Evolutionary conservation across 306 rosid genomes (phyloP).

Genomic region (Prunus fruticosa): DNA sequence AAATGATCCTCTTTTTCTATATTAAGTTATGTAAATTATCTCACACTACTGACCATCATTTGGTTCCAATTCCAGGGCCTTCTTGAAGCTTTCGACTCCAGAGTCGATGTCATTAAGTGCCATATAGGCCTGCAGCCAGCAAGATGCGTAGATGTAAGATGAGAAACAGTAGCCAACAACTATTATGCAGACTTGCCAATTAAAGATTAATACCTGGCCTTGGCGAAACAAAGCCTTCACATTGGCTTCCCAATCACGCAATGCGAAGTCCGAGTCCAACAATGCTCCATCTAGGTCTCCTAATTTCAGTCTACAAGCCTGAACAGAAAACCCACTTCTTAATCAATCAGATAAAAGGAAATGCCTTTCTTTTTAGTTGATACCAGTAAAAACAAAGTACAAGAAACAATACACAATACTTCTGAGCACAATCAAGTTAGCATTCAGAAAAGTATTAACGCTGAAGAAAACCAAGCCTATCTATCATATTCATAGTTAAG

Average conservation of each 20-base stretch:
- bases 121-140: conserved; percentile 54
- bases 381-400: neutral
- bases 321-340: conserved; percentile 2
- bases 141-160: neutral
- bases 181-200: conserved; percentile 5
- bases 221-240: conserved; percentile 88
- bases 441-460: neutral
- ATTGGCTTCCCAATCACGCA: conserved; percentile 79
- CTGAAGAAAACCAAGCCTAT: neutral
- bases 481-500: neutral
- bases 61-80: conserved; percentile 71
- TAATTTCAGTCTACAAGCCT: conserved; percentile 84
- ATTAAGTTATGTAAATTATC: neutral
- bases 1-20: neutral
- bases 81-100: conserved; percentile 72
- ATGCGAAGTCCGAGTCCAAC: conserved; percentile 76
- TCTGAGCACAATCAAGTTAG: neutral
- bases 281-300: conserved; percentile 85
- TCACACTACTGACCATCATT: conserved; percentile 59
- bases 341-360: neutral
- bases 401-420: neutral
- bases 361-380: neutral
- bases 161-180: neutral
- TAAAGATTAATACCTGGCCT: conserved; percentile 70
- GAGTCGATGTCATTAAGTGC: conserved; percentile 70